Percentiles rank a stretch among this genome's conserved stretches.
These are phyloP conservation scores for Aureobasidium lini DNA, from an alignment of 2,329 filamentous ascomycete species.

Conservation along the genomic window DNA sequence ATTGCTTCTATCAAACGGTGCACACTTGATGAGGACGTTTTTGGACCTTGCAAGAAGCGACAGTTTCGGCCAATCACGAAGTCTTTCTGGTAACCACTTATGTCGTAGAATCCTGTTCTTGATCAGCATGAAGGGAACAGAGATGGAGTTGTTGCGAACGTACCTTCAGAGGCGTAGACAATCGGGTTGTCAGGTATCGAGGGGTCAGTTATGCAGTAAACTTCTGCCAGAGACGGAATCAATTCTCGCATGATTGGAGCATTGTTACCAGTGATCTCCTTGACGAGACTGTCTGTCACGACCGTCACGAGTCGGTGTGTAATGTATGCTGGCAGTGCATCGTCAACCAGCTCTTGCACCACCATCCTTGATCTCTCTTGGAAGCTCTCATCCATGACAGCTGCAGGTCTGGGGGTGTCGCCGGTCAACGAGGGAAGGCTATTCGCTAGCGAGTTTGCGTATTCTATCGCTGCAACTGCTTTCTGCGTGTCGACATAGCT, in stretches of 20 bases:
- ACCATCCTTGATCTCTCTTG: constrained; percentile 26
- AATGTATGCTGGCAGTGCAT: constrained; percentile 36
- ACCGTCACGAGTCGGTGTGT: constrained; percentile 33
- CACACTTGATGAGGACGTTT: constrained; percentile 29
- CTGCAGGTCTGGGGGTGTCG: constrained; percentile 24
- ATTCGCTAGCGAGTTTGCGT: constrained; percentile 37
- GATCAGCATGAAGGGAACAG: background rate
- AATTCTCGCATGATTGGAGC: constrained; percentile 34
- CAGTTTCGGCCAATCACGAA: constrained; percentile 39
- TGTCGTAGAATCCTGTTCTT: constrained; percentile 35
- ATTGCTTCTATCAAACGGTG: constrained; percentile 31
- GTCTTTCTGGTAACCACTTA: constrained; percentile 35
- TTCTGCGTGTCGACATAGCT: constrained; percentile 36
- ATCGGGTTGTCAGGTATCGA: constrained; percentile 38
- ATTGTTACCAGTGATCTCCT: constrained; percentile 37
- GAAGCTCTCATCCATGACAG: constrained; percentile 31
- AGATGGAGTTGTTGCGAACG: background rate
- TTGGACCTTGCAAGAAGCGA: constrained; percentile 38
- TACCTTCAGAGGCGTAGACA: constrained; percentile 37
- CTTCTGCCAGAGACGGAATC: constrained; percentile 36
- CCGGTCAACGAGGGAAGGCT: constrained; percentile 23
- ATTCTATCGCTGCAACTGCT: constrained; percentile 36
- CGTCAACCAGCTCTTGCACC: constrained; percentile 31
- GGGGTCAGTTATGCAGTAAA: constrained; percentile 40
- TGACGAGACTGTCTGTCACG: constrained; percentile 36